These are phyloP conservation scores for Cercospora beticola DNA, from an alignment of 2,329 filamentous ascomycete genomes.

Conservation along the genomic window DNA sequence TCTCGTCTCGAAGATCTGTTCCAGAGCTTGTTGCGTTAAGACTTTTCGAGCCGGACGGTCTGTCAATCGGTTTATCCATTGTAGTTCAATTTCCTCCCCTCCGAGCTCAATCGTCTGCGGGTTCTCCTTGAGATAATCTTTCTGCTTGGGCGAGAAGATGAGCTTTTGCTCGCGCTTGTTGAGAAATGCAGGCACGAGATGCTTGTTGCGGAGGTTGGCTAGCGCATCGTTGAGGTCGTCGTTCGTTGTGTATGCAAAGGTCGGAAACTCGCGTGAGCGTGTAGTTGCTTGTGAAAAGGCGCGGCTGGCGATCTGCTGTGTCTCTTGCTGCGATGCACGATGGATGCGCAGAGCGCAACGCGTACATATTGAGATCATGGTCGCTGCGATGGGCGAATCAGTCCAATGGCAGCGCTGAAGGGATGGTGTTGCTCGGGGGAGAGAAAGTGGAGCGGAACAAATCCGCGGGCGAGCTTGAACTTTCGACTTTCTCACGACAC, in stretches of 20 bases:
- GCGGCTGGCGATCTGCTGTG: conserved; percentile 21
- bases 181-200: conserved; percentile 49
- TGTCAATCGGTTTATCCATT: conserved; percentile 35
- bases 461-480: conserved; percentile 4
- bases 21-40: conserved; percentile 34
- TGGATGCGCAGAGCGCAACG: conserved; percentile 37
- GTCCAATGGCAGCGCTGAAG: neutral
- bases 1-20: conserved; percentile 30
- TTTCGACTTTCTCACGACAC: neutral
- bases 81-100: conserved; percentile 40
- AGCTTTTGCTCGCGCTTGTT: conserved; percentile 43
- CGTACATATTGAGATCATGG: conserved; percentile 32
- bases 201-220: conserved; percentile 42
- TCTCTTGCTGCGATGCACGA: conserved; percentile 26
- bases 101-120: conserved; percentile 46
- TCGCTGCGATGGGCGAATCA: neutral
- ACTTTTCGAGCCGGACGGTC: conserved; percentile 35
- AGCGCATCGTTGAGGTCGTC: conserved; percentile 45
- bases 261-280: conserved; percentile 36
- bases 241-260: conserved; percentile 44
- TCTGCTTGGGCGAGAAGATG: conserved; percentile 44
- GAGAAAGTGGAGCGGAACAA: neutral
- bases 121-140: conserved; percentile 44
- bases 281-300: conserved; percentile 30
- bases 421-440: neutral